These are phyloP conservation scores for Silene coronaria DNA, from an alignment of 179 eudicot genomes.

Conservation along the genomic window DNA sequence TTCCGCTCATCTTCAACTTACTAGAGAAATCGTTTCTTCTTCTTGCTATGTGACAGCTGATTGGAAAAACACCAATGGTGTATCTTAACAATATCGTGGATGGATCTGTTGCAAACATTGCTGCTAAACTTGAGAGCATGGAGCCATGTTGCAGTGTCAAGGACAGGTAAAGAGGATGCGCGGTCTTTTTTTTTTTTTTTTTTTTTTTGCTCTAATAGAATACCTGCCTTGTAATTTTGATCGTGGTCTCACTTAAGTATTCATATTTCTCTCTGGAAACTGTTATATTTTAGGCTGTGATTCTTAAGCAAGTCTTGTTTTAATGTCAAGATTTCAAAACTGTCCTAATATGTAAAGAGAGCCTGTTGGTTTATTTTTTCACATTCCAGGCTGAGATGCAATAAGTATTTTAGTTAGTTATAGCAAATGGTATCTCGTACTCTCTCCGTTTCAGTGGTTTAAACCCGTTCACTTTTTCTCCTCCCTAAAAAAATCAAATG, in stretches of 20 bases:
- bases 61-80: slow-evolving; percentile 97
- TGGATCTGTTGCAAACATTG: slow-evolving; percentile 86
- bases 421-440: background rate
- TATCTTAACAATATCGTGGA: slow-evolving; percentile 70
- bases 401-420: background rate
- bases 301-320: background rate
- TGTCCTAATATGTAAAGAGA: background rate
- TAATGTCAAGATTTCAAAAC: background rate
- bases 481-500: background rate
- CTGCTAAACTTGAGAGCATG: slow-evolving; percentile 99
- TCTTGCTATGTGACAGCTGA: slow-evolving; percentile 51
- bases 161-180: slow-evolving; percentile 60
- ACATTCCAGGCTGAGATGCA: background rate
- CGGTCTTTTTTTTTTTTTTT: background rate
- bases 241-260: background rate
- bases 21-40: background rate
- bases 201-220: background rate
- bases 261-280: background rate
- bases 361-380: background rate
- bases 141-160: slow-evolving; percentile 99
- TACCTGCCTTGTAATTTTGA: background rate
- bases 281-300: background rate
- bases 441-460: background rate
- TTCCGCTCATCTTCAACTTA: background rate
- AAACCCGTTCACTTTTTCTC: background rate